Evolutionary conservation across 208 protist species (phyloP).

Genomic region (Balamuthia mandrillaris): DNA sequence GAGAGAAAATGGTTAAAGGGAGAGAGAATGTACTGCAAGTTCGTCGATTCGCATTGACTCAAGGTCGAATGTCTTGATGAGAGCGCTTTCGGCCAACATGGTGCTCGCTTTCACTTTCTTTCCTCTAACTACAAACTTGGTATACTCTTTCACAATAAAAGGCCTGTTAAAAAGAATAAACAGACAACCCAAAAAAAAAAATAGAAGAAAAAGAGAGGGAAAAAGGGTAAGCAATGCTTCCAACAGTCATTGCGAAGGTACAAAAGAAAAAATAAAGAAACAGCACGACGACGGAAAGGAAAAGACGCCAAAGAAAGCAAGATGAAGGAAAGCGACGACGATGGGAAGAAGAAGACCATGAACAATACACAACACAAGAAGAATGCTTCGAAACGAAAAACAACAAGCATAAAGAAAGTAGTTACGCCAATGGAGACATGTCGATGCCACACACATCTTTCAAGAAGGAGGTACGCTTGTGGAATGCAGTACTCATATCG

Average conservation of each 20-base stretch:
- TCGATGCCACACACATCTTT: background rate
- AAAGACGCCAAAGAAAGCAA: too few relatives aligned
- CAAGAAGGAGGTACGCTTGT: background rate
- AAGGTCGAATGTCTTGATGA: conserved; percentile 17
- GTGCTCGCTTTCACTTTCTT: background rate
- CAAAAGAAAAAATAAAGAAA: too few relatives aligned
- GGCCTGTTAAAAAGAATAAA: background rate
- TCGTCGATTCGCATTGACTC: background rate
- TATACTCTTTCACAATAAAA: background rate
- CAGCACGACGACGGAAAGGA: too few relatives aligned
- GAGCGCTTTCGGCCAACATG: background rate
- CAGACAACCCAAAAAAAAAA: background rate
- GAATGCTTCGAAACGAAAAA: background rate
- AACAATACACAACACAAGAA: too few relatives aligned
- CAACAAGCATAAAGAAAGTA: background rate
- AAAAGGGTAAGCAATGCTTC: too few relatives aligned
- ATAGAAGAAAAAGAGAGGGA: background rate
- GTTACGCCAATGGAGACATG: background rate
- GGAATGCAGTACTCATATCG: background rate
- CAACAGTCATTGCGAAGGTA: too few relatives aligned
- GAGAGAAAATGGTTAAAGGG: background rate
- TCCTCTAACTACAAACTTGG: background rate
- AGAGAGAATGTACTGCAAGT: background rate
- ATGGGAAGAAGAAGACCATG: too few relatives aligned
- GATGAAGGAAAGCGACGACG: too few relatives aligned